A percentile compares a stretch with the other conserved stretches of the same genome.
phyloP scores from a whole-genome alignment of 129 eudicot genomes.

The Ambrosia trifida region DNA sequence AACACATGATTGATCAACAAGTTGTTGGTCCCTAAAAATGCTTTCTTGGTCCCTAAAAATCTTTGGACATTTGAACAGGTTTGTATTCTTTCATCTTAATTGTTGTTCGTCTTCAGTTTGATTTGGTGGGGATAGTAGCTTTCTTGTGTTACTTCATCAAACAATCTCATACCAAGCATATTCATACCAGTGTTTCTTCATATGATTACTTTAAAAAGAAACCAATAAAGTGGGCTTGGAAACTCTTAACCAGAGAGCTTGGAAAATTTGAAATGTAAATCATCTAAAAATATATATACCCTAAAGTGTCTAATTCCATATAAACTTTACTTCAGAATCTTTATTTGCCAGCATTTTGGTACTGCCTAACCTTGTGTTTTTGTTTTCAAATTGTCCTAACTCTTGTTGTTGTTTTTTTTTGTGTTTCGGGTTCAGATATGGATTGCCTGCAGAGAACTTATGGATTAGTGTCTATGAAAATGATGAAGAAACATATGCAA shows the following conservation, averaged over 20 bases:
- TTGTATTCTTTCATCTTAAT: no score
- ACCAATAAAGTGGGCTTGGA: slow-evolving; percentile 99
- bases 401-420: slow-evolving; percentile 6
- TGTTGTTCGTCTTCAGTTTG: no score
- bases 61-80: no score
- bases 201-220: slow-evolving; percentile 98
- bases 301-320: no score
- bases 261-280: background rate
- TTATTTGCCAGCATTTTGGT: background rate
- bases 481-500: slow-evolving; percentile 79
- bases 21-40: no score
- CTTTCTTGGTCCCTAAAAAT: no score
- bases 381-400: background rate
- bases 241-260: slow-evolving; percentile 74
- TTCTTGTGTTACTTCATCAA: no score
- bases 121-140: no score
- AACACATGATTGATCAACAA: no score
- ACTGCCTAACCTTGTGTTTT: background rate
- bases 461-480: slow-evolving; percentile 96
- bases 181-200: slow-evolving; percentile 23
- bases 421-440: slow-evolving; percentile 48
- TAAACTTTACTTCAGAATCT: no score
- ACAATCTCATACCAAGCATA: no score
- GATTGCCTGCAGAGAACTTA: slow-evolving; percentile 67
- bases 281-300: no score